These are phyloP conservation scores for Oldenlandia corymbosa DNA, from an alignment of 257 asterid genomes.

Conservation along the genomic window DNA sequence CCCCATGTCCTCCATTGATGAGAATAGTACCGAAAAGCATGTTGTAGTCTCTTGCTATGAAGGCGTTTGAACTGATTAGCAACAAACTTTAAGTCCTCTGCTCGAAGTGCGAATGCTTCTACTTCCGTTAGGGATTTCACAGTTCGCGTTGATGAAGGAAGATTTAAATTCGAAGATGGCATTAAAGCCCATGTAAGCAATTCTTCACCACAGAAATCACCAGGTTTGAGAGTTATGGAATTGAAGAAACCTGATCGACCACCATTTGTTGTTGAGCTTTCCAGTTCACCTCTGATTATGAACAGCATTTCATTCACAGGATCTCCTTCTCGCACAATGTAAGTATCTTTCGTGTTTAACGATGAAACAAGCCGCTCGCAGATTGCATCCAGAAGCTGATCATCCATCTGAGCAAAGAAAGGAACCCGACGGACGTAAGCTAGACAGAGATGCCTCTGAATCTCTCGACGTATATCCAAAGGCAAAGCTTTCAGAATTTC, in stretches of 20 bases:
- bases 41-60: conserved; percentile 81
- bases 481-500: conserved; percentile 65
- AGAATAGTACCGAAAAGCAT: conserved; percentile 70
- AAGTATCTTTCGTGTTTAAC: conserved; percentile 65
- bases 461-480: conserved; percentile 63
- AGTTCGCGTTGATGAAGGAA: conserved; percentile 73
- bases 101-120: conserved; percentile 71
- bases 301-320: conserved; percentile 86
- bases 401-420: conserved; percentile 92
- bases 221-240: conserved; percentile 59
- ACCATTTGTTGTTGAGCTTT: conserved; percentile 84
- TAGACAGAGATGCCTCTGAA: conserved; percentile 82
- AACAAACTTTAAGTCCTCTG: conserved; percentile 72
- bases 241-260: conserved; percentile 82
- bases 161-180: conserved; percentile 47
- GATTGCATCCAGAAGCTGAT: conserved; percentile 78
- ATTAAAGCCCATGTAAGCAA: conserved; percentile 78
- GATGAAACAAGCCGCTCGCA: conserved; percentile 86
- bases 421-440: conserved; percentile 87
- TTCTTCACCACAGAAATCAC: conserved; percentile 90
- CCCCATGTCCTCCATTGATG: conserved; percentile 97
- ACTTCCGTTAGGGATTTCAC: conserved; percentile 62
- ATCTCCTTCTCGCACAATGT: conserved; percentile 77
- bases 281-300: conserved; percentile 77
- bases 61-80: conserved; percentile 67